Conservation (phyloP, 2,329 filamentous ascomycete genomes). For the Venturia aucupariae region DNA sequence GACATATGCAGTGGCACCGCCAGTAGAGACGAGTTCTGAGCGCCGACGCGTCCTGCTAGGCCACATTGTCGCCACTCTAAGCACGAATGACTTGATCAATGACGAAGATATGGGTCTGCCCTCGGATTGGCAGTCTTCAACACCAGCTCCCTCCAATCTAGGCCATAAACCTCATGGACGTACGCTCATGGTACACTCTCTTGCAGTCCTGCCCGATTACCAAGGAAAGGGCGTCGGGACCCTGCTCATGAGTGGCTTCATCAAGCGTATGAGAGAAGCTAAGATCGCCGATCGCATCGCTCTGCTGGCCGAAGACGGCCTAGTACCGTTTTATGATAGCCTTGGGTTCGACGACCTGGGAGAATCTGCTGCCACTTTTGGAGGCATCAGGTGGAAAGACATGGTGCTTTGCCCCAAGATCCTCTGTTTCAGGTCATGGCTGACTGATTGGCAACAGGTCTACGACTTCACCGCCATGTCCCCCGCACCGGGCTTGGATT, state of each 20-base stretch:
- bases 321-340: constrained; percentile 67
- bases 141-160: not conserved
- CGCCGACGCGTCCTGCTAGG: constrained; percentile 61
- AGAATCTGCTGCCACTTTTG: constrained; percentile 60
- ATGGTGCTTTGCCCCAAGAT: constrained; percentile 48
- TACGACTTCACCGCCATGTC: not conserved
- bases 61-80: constrained; percentile 69
- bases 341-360: constrained; percentile 64
- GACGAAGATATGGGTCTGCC: constrained; percentile 72
- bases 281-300: constrained; percentile 63
- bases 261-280: constrained; percentile 27
- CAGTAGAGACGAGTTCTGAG: constrained; percentile 31
- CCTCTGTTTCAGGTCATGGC: not conserved
- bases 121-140: constrained; percentile 44
- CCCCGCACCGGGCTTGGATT: not conserved
- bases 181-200: constrained; percentile 72
- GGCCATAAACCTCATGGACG: constrained; percentile 38
- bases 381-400: constrained; percentile 72
- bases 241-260: not conserved
- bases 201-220: constrained; percentile 58
- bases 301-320: constrained; percentile 65
- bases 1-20: constrained; percentile 31
- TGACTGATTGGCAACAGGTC: not conserved
- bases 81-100: constrained; percentile 52
- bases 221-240: constrained; percentile 9